Evolutionary conservation across 495 filamentous ascomycete species (phyloP).

Genomic region (Amorphotheca resinae): DNA sequence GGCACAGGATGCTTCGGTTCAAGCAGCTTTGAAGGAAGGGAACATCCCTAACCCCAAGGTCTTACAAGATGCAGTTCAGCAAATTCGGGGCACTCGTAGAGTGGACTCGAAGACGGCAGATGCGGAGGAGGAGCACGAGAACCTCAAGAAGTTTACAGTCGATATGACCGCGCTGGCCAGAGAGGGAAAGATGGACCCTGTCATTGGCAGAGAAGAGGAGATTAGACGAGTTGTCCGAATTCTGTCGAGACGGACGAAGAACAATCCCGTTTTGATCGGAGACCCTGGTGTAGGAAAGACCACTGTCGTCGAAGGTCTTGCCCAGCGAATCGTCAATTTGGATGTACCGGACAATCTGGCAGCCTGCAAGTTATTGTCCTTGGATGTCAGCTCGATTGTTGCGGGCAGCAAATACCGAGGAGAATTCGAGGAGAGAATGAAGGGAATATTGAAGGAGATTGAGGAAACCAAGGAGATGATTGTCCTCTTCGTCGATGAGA

Average conservation of each 20-base stretch:
- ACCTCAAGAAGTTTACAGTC: conserved; percentile 92
- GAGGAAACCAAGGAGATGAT: conserved; percentile 94
- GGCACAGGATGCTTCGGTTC: conserved; percentile 63
- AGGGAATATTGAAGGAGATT: conserved; percentile 95
- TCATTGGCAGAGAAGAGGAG: conserved; percentile 95
- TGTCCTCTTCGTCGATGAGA: conserved; percentile 95
- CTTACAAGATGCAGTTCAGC: conserved; percentile 72
- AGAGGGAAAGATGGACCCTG: conserved; percentile 95
- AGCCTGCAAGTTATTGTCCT: conserved; percentile 80
- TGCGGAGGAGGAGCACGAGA: conserved; percentile 79
- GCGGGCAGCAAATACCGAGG: conserved; percentile 96
- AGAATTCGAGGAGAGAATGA: conserved; percentile 98
- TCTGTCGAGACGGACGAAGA: conserved; percentile 88
- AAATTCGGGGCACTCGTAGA: conserved; percentile 79
- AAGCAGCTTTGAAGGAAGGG: conserved; percentile 63
- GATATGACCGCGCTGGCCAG: conserved; percentile 91
- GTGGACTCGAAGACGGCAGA: conserved; percentile 95
- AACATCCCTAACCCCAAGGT: conserved; percentile 88
- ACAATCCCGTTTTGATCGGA: conserved; percentile 89
- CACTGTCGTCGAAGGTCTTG: conserved; percentile 94
- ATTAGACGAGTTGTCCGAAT: conserved; percentile 91
- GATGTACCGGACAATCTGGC: conserved; percentile 95
- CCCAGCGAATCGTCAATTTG: conserved; percentile 84
- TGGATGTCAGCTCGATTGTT: conserved; percentile 89
- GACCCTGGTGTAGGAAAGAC: conserved; percentile 98